Evolutionary conservation across 176 grass and related monocot species (phyloP).

Genomic region (Carex scoparia): DNA sequence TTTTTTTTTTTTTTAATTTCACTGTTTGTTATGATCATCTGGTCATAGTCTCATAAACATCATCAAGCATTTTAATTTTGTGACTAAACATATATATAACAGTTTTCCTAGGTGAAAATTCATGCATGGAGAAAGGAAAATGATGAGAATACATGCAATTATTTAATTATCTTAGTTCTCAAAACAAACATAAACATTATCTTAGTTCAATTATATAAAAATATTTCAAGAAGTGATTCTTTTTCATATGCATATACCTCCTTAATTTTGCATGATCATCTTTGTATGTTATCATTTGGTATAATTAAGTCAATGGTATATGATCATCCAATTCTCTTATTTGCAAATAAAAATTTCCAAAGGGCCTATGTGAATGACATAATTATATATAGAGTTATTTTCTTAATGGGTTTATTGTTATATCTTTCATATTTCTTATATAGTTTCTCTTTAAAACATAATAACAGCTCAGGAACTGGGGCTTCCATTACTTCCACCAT

Average conservation of each 20-base stretch:
- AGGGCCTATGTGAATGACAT: not conserved
- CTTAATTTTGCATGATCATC: not conserved
- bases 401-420: not conserved
- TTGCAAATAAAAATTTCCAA: not conserved
- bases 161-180: not conserved
- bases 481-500: constrained; percentile 66
- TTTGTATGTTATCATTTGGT: not conserved
- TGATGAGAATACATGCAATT: not conserved
- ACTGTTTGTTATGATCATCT: not conserved
- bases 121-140: not conserved
- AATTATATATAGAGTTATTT: not conserved
- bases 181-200: not conserved
- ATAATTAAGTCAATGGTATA: not conserved
- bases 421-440: not conserved
- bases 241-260: not conserved
- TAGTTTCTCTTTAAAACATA: not conserved
- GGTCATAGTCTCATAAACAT: not conserved
- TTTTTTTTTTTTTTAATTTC: not conserved
- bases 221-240: not conserved
- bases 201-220: not conserved
- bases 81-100: not conserved
- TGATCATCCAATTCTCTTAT: not conserved
- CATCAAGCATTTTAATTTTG: not conserved
- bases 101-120: not conserved
- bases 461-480: constrained; percentile 74